phyloP scores from a whole-genome alignment of 2,329 filamentous ascomycete genomes.

The Scedosporium dehoogii region DNA sequence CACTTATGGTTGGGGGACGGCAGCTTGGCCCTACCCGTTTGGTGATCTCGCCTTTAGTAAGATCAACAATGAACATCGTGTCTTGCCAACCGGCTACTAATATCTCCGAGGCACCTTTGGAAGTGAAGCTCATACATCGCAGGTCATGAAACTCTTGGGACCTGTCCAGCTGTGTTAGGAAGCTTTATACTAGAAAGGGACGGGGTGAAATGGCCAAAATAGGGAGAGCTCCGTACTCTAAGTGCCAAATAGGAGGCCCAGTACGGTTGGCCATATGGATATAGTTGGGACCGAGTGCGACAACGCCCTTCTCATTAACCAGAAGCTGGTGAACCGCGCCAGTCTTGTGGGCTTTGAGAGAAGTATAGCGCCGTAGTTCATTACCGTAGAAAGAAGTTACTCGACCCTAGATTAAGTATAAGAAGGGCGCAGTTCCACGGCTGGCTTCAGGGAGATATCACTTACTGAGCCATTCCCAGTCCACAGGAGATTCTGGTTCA shows the following conservation, averaged over 20 bases:
- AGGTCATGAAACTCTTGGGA: constrained; percentile 66
- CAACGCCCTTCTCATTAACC: constrained; percentile 81
- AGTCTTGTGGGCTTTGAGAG: constrained; percentile 74
- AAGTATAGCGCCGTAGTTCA: constrained; percentile 82
- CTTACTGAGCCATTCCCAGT: constrained; percentile 76
- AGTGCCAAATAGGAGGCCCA: constrained; percentile 80
- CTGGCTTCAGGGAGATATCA: constrained; percentile 21
- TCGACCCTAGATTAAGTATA: constrained; percentile 51
- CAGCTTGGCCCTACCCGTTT: constrained; percentile 43
- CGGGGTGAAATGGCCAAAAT: neutral
- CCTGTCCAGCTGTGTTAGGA: constrained; percentile 1
- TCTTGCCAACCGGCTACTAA: constrained; percentile 81
- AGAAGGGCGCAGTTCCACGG: neutral
- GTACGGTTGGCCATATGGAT: constrained; percentile 82
- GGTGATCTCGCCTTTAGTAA: constrained; percentile 60
- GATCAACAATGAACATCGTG: constrained; percentile 69
- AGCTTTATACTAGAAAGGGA: constrained; percentile 1
- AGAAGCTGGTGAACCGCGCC: constrained; percentile 80
- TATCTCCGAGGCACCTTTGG: constrained; percentile 72
- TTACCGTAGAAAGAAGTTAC: constrained; percentile 81
- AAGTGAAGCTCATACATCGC: constrained; percentile 91
- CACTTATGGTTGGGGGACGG: neutral
- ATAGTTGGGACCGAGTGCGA: constrained; percentile 73
- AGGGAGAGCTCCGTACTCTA: constrained; percentile 44
- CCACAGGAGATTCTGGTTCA: constrained; percentile 83